A percentile compares a stretch with the other conserved stretches of the same genome.
phyloP scores from a whole-genome alignment of 2,329 filamentous ascomycete genomes.

The Venturiaceae sp. region DNA sequence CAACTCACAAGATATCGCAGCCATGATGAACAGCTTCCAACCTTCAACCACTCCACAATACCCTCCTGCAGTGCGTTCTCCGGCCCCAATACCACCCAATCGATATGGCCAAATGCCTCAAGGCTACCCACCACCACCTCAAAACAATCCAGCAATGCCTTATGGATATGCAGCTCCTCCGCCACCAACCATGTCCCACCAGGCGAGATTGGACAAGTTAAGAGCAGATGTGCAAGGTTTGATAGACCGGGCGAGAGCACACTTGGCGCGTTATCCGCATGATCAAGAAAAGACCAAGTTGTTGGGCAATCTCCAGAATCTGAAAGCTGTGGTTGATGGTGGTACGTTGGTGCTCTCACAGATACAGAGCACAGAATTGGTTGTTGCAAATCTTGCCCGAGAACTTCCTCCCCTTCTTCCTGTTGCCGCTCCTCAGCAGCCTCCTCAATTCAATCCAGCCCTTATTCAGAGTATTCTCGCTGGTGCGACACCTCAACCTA shows the following conservation, averaged over 20 bases:
- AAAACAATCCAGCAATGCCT: conserved; percentile 16
- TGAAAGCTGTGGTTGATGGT: conserved; percentile 70
- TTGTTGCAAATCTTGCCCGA: conserved; percentile 20
- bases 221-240: conserved; percentile 75
- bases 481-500: background rate
- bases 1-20: background rate
- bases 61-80: conserved; percentile 10
- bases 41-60: conserved; percentile 20
- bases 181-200: conserved; percentile 4
- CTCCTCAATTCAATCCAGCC: background rate
- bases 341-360: conserved; percentile 72
- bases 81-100: conserved; percentile 32
- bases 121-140: conserved; percentile 18
- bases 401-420: conserved; percentile 1
- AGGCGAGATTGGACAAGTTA: conserved; percentile 37
- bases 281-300: conserved; percentile 68
- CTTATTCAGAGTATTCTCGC: conserved; percentile 1
- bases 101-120: conserved; percentile 24
- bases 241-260: conserved; percentile 61
- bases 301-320: conserved; percentile 74
- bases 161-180: background rate
- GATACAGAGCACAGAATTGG: conserved; percentile 57
- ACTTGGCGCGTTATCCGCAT: conserved; percentile 66
- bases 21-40: conserved; percentile 2
- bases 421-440: background rate